Conservation (phyloP, 306 rosid genomes). For the Acmispon strigosus region DNA sequence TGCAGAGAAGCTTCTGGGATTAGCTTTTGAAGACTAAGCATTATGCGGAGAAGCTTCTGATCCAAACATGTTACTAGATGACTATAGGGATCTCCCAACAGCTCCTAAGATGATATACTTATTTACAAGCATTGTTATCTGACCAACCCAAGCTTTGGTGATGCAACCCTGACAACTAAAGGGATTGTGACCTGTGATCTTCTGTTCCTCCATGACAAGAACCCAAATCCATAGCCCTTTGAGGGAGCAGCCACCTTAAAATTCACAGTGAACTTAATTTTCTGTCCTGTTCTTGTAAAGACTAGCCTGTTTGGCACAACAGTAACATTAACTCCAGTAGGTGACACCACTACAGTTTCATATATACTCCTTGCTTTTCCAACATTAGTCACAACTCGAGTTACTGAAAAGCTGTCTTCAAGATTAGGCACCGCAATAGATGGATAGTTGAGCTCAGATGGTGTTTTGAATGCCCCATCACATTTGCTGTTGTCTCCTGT, state of each 20-base stretch:
- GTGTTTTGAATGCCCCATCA: conserved; percentile 35
- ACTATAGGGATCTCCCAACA: conserved; percentile 16
- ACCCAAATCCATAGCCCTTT: conserved; percentile 63
- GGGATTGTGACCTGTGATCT: conserved; percentile 53
- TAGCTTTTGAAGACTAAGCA: too few species aligned
- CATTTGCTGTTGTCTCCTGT: conserved; percentile 70
- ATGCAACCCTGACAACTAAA: conserved; percentile 46
- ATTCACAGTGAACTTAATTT: conserved; percentile 46
- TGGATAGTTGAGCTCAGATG: conserved; percentile 65
- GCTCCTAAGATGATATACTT: conserved; percentile 20
- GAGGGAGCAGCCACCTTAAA: conserved; percentile 52
- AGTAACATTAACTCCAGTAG: conserved; percentile 60
- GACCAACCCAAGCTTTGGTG: conserved; percentile 37
- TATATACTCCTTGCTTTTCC: conserved; percentile 53
- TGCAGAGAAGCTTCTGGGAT: too few species aligned
- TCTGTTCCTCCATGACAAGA: conserved; percentile 52
- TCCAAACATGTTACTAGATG: not conserved
- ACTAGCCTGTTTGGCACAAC: conserved; percentile 50
- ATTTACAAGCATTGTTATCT: conserved; percentile 31
- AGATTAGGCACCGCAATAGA: conserved; percentile 68
- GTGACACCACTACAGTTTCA: conserved; percentile 41
- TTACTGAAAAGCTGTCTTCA: conserved; percentile 39
- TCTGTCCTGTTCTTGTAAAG: conserved; percentile 50
- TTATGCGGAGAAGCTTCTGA: too few species aligned
- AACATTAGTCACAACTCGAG: conserved; percentile 63